phyloP scores from a whole-genome alignment of 164 flowering plant genomes.

The Litsea cubeba region DNA sequence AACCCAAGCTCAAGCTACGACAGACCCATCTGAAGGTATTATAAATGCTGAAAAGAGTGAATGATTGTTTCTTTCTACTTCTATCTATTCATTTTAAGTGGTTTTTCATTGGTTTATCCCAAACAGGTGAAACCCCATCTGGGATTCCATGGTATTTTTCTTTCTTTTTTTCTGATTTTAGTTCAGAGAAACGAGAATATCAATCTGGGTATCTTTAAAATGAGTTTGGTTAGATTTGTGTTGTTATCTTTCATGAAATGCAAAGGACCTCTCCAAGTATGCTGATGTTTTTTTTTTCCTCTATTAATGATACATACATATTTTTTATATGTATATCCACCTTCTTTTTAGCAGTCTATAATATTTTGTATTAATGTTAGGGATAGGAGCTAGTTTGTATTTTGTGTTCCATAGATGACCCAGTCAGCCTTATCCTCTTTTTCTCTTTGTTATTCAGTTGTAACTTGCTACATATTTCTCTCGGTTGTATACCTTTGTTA shows the following conservation, averaged over 20 bases:
- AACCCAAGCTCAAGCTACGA: neutral
- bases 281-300: no score
- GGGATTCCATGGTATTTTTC: neutral
- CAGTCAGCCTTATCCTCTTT: no score
- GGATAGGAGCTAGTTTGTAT: neutral
- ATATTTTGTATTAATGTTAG: neutral
- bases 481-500: no score
- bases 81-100: neutral
- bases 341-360: neutral
- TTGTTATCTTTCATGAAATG: neutral
- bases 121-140: neutral
- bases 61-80: neutral
- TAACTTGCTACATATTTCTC: no score
- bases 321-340: no score
- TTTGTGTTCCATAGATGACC: no score
- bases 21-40: constrained; percentile 4
- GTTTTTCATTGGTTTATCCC: neutral
- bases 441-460: no score
- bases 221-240: neutral
- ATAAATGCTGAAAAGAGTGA: neutral
- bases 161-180: neutral
- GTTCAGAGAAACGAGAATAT: neutral
- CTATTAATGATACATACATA: no score
- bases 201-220: neutral
- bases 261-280: neutral